Conservation (phyloP, 1,139 yeast species). For the Kurtzmaniella quercitrusa region DNA sequence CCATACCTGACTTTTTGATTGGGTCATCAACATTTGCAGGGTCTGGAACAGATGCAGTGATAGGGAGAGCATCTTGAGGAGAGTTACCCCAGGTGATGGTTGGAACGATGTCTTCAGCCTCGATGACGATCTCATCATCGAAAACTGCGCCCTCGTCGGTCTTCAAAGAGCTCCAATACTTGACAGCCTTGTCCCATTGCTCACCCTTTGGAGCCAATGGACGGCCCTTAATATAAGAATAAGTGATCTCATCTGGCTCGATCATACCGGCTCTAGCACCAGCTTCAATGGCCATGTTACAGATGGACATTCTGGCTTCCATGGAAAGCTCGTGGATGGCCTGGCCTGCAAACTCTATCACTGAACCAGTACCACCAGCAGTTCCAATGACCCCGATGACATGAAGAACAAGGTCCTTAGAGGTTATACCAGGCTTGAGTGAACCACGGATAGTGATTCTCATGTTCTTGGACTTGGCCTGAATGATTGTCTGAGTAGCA, state of each 20-base stretch:
- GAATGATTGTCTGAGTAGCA: conserved; percentile 95
- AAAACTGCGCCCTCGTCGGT: conserved; percentile 88
- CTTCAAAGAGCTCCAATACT: conserved; percentile 84
- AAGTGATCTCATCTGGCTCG: conserved; percentile 87
- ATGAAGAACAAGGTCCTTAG: conserved; percentile 90
- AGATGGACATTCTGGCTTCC: conserved; percentile 99
- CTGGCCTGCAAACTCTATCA: conserved; percentile 93
- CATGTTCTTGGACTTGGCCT: conserved; percentile 94
- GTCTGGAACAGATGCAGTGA: conserved; percentile 85
- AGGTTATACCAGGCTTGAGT: conserved; percentile 81
- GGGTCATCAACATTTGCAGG: conserved; percentile 73
- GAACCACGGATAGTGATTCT: conserved; percentile 81
- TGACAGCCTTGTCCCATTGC: conserved; percentile 91
- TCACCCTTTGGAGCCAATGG: conserved; percentile 92
- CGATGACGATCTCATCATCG: conserved; percentile 76
- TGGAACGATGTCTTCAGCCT: conserved; percentile 84
- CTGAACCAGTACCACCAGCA: conserved; percentile 98
- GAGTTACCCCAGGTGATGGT: conserved; percentile 99
- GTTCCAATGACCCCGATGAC: conserved; percentile 97
- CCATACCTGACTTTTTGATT: conserved; percentile 76
- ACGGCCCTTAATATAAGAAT: conserved; percentile 84
- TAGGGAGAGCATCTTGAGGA: conserved; percentile 97
- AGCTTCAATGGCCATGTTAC: conserved; percentile 97
- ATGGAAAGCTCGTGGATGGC: conserved; percentile 85
- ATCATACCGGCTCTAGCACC: conserved; percentile 99